Evolutionary conservation across 1,139 yeast genomes (phyloP).

Genomic region (Pichia sp.): DNA sequence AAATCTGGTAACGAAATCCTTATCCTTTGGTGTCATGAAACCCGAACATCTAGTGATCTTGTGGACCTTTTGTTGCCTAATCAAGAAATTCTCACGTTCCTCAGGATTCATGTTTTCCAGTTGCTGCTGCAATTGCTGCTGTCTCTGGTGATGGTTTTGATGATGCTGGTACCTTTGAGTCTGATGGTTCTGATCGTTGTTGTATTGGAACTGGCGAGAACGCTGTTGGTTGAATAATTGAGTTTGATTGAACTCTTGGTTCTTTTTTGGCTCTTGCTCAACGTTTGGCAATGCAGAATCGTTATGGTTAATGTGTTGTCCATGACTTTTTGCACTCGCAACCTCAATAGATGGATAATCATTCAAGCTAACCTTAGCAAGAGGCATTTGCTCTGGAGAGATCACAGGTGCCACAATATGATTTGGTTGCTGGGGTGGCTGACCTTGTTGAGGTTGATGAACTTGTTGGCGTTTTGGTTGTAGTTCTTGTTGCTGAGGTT

Average conservation of each 20-base stretch:
- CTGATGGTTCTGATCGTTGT: conserved; percentile 16
- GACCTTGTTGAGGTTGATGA: conserved; percentile 5
- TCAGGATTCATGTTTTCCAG: conserved; percentile 42
- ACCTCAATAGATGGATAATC: conserved; percentile 20
- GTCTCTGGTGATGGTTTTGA: conserved; percentile 23
- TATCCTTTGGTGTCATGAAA: conserved; percentile 94
- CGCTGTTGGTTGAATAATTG: conserved; percentile 12
- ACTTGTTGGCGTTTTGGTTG: background rate
- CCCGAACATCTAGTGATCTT: conserved; percentile 82
- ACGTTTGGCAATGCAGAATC: background rate
- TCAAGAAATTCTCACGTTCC: conserved; percentile 52
- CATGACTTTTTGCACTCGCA: conserved; percentile 16
- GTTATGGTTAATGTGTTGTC: conserved; percentile 19
- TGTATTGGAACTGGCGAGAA: conserved; percentile 15
- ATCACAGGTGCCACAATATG: background rate
- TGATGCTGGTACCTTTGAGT: conserved; percentile 17
- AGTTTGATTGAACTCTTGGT: conserved; percentile 8
- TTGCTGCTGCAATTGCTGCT: conserved; percentile 29
- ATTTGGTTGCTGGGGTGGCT: background rate
- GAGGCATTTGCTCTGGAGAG: conserved; percentile 4
- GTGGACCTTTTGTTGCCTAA: conserved; percentile 75
- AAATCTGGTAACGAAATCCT: conserved; percentile 89
- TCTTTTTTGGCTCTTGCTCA: background rate
- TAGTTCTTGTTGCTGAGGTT: background rate
- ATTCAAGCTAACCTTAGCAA: conserved; percentile 12